Evolutionary conservation across 139 green algal species (phyloP).

Genomic region (Haematococcus sp.): DNA sequence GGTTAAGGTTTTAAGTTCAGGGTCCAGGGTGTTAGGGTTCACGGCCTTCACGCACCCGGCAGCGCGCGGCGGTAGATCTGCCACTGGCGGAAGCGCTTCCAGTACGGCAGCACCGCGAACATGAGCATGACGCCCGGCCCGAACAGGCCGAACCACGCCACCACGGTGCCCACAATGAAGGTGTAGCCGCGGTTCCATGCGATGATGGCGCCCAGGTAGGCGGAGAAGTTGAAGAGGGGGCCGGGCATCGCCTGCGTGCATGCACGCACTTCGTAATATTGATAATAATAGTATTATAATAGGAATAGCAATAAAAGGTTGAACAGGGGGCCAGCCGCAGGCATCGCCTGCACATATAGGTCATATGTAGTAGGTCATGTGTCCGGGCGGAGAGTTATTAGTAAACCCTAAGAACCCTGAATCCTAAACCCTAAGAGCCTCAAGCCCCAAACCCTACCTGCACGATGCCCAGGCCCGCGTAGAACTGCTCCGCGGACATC

Average conservation of each 20-base stretch:
- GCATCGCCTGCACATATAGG: no score
- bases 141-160: slow-evolving; percentile 91
- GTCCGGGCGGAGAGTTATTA: no score
- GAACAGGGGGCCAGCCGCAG: no score
- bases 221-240: slow-evolving; percentile 94
- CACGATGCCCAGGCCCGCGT: slow-evolving; percentile 63
- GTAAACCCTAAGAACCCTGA: no score
- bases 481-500: slow-evolving; percentile 86
- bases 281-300: no score
- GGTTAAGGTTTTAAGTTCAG: no score
- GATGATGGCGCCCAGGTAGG: slow-evolving; percentile 91
- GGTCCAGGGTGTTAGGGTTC: no score
- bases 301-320: no score
- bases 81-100: slow-evolving; percentile 68
- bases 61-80: slow-evolving; percentile 44
- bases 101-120: slow-evolving; percentile 90
- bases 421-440: no score
- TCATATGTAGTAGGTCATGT: no score
- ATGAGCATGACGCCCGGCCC: slow-evolving; percentile 88
- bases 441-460: no score
- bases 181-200: slow-evolving; percentile 41
- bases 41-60: slow-evolving; percentile 4
- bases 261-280: no score
- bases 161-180: slow-evolving; percentile 59
- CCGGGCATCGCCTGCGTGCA: slow-evolving; percentile 90